These are phyloP conservation scores for Metschnikowia borealis DNA, from an alignment of 805 yeast genomes.

Conservation along the genomic window DNA sequence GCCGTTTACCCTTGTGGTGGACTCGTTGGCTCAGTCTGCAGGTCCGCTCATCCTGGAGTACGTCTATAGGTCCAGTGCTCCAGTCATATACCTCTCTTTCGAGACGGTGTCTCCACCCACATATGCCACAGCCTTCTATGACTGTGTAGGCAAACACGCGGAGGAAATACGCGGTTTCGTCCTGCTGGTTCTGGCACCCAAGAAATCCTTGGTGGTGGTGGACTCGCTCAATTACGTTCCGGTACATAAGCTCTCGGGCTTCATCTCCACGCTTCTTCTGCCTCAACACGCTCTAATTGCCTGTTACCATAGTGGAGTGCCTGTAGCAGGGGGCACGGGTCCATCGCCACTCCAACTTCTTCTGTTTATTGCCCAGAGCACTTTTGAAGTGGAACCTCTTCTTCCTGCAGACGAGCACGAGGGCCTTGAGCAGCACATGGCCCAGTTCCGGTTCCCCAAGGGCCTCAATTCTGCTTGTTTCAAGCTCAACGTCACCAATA, in stretches of 20 bases:
- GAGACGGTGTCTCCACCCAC: constrained; percentile 57
- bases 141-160: constrained; percentile 30
- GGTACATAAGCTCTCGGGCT: constrained; percentile 41
- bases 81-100: constrained; percentile 57
- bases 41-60: constrained; percentile 55
- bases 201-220: constrained; percentile 48
- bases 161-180: constrained; percentile 20
- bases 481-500: constrained; percentile 52
- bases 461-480: constrained; percentile 48
- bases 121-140: constrained; percentile 47
- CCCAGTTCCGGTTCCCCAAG: constrained; percentile 43
- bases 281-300: constrained; percentile 33
- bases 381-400: constrained; percentile 57
- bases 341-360: constrained; percentile 55
- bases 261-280: constrained; percentile 44
- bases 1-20: constrained; percentile 68
- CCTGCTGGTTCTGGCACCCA: constrained; percentile 11
- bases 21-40: constrained; percentile 69
- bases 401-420: constrained; percentile 33
- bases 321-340: constrained; percentile 31
- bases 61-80: constrained; percentile 35
- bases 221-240: constrained; percentile 66
- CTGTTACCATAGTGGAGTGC: constrained; percentile 36
- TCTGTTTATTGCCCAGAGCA: constrained; percentile 69
- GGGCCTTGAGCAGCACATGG: constrained; percentile 37